Percentiles rank a stretch among this genome's conserved stretches.
phyloP scores from a whole-genome alignment of 148 eudicot genomes.

The Silene conica region DNA sequence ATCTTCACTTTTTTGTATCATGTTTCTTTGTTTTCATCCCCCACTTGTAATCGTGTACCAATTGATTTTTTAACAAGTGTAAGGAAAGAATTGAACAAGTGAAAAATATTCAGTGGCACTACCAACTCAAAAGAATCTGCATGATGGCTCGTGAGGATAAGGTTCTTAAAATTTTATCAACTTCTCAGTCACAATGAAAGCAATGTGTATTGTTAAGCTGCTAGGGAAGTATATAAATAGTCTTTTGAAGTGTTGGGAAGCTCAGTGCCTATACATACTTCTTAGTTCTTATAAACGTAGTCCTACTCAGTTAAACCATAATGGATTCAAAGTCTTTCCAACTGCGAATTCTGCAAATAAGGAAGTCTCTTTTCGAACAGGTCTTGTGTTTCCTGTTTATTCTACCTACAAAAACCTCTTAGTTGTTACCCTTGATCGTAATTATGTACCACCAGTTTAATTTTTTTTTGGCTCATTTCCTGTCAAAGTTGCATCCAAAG shows the following conservation, averaged over 20 bases:
- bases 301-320: constrained; percentile 9
- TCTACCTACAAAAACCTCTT: constrained; percentile 2
- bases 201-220: constrained; percentile 5
- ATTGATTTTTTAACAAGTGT: constrained; percentile 17
- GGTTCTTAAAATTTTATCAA: constrained; percentile 18
- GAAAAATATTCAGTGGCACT: constrained; percentile 24
- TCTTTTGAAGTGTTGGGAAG: background rate
- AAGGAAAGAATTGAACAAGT: constrained; percentile 14
- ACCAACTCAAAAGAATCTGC: constrained; percentile 18
- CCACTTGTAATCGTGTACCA: background rate
- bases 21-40: background rate
- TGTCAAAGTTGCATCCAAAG: background rate
- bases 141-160: constrained; percentile 16
- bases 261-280: constrained; percentile 1
- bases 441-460: background rate
- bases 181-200: constrained; percentile 22
- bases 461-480: background rate
- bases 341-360: constrained; percentile 18
- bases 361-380: constrained; percentile 31
- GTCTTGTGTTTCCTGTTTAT: constrained; percentile 18
- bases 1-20: constrained; percentile 5
- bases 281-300: constrained; percentile 6
- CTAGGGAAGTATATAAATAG: constrained; percentile 28
- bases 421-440: background rate
- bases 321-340: constrained; percentile 26